Conservation (phyloP, 2,329 filamentous ascomycete species). For the Pseudogymnoascus sp. region DNA sequence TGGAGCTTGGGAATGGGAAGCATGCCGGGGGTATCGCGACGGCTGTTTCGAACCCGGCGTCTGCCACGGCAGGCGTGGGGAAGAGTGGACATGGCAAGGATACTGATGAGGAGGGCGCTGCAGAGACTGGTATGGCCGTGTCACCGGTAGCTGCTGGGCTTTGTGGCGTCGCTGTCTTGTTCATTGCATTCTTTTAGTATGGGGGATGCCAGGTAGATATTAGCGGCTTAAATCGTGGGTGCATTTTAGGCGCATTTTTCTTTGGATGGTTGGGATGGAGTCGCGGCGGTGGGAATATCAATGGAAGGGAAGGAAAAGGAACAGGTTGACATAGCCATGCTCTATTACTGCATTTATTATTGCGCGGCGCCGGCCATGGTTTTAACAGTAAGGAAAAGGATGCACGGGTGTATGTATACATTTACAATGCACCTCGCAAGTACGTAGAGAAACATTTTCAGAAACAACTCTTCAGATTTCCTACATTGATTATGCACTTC, state of each 20-base stretch:
- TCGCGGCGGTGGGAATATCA: neutral
- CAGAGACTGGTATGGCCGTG: neutral
- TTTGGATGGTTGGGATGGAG: neutral
- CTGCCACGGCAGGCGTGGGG: conserved; percentile 37
- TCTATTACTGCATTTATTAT: no score
- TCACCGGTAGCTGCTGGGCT: neutral
- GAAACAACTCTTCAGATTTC: no score
- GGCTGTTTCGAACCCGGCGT: conserved; percentile 39
- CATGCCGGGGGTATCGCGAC: conserved; percentile 47
- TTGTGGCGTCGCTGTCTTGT: neutral
- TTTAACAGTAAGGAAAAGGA: no score
- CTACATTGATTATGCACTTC: no score
- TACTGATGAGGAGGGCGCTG: neutral
- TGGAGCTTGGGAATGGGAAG: conserved; percentile 46
- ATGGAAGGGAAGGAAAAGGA: no score
- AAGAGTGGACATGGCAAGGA: neutral
- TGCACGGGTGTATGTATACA: no score
- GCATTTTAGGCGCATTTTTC: neutral
- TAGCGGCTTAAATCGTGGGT: neutral
- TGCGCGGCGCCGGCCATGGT: no score
- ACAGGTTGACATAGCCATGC: no score
- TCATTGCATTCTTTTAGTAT: neutral
- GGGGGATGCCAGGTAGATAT: neutral
- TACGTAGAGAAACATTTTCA: no score
- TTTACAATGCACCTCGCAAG: no score